Percentiles rank a stretch among this genome's conserved stretches.
Evolutionary conservation across 129 eudicot genomes (phyloP).

Genomic region (Glebionis coronaria): DNA sequence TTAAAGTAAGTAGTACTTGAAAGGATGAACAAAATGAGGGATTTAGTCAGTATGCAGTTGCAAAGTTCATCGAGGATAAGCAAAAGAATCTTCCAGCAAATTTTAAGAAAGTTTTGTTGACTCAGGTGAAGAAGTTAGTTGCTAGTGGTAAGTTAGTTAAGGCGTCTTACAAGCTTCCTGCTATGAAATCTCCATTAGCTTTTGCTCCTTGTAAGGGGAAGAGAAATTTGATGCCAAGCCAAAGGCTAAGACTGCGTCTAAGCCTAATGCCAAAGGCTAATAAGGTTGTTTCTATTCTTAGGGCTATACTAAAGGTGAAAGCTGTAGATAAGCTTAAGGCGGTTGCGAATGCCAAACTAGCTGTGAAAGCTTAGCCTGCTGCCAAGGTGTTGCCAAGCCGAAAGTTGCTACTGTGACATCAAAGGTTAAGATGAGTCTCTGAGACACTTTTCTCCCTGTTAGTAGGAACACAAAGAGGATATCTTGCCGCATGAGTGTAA

Average conservation of each 20-base stretch:
- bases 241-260: constrained; percentile 37
- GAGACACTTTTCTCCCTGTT: no score
- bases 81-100: constrained; percentile 57
- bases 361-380: constrained; percentile 33
- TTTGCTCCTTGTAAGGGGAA: constrained; percentile 27
- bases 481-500: no score
- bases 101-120: constrained; percentile 50
- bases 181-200: no score
- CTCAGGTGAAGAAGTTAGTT: constrained; percentile 59
- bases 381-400: constrained; percentile 18
- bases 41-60: constrained; percentile 69
- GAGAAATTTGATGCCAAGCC: constrained; percentile 24
- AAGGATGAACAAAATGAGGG: no score
- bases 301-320: constrained; percentile 39
- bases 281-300: no score
- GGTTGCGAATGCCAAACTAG: constrained; percentile 29
- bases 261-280: no score
- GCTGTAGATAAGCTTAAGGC: constrained; percentile 33
- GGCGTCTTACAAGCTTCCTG: constrained; percentile 52
- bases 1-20: no score
- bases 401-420: constrained; percentile 33
- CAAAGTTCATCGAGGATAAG: constrained; percentile 63
- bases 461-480: no score
- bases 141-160: constrained; percentile 57
- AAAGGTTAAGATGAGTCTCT: constrained; percentile 36